These are phyloP conservation scores for Isoetes engelmannii DNA, from an alignment of 83 land plant species.

Conservation along the genomic window DNA sequence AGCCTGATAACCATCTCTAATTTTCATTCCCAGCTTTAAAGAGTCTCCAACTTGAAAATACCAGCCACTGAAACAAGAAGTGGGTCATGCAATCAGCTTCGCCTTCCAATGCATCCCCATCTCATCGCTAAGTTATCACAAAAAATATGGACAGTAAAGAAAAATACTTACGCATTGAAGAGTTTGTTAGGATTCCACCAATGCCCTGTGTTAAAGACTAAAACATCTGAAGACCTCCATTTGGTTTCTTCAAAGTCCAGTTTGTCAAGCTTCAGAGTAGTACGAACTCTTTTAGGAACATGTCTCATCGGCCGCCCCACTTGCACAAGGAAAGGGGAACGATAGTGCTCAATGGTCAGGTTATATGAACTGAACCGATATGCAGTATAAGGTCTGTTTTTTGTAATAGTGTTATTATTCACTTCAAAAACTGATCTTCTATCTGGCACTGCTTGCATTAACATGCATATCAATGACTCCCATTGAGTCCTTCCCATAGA, in stretches of 20 bases:
- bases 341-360: conserved; percentile 31
- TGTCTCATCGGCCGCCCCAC: conserved; percentile 26
- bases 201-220: conserved; percentile 38
- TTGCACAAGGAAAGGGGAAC: conserved; percentile 34
- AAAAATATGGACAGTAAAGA: not conserved
- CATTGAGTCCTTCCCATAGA: conserved; percentile 92
- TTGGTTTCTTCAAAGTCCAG: conserved; percentile 17
- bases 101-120: not conserved
- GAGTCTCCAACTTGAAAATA: conserved; percentile 71
- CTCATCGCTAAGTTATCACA: not conserved
- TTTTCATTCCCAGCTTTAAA: conserved; percentile 70
- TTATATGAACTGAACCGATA: conserved; percentile 19
- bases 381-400: conserved; percentile 31
- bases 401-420: conserved; percentile 53
- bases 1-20: conserved; percentile 47
- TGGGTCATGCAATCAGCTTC: not conserved
- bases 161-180: conserved; percentile 12
- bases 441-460: conserved; percentile 50
- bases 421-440: conserved; percentile 52
- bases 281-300: conserved; percentile 21
- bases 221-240: conserved; percentile 33
- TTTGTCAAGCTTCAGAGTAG: conserved; percentile 30
- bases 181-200: conserved; percentile 39
- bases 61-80: conserved; percentile 55
- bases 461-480: conserved; percentile 85